Percentiles rank a stretch among this genome's conserved stretches.
Conservation (phyloP, 2,329 filamentous ascomycete species). For the Calonectria crousiana region DNA sequence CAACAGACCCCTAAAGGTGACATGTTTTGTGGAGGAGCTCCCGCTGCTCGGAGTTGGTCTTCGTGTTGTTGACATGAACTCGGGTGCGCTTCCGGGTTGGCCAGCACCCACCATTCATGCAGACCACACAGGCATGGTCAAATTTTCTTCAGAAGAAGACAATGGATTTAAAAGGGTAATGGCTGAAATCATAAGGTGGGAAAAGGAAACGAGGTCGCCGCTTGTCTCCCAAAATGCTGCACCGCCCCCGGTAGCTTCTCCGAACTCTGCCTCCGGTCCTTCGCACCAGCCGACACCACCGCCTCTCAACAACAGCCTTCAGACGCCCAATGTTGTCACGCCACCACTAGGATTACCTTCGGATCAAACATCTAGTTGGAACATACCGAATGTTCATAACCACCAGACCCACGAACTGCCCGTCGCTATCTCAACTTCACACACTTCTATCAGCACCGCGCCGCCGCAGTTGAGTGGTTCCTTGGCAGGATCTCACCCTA, state of each 20-base stretch:
- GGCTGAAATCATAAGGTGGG: slow-evolving; percentile 31
- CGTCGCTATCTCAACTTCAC: neutral
- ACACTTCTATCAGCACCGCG: neutral
- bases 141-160: slow-evolving; percentile 44
- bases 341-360: neutral
- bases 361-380: neutral
- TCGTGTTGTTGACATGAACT: slow-evolving; percentile 45
- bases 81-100: slow-evolving; percentile 47
- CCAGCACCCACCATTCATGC: slow-evolving; percentile 43
- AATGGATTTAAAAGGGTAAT: slow-evolving; percentile 46
- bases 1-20: slow-evolving; percentile 38
- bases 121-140: slow-evolving; percentile 50
- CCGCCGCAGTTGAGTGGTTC: neutral
- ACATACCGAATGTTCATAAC: neutral
- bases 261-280: neutral
- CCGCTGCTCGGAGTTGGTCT: slow-evolving; percentile 37
- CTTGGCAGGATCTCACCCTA: neutral
- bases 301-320: neutral
- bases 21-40: slow-evolving; percentile 53
- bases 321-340: neutral
- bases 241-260: neutral
- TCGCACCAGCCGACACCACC: neutral
- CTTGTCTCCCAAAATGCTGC: neutral
- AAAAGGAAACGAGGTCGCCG: neutral
- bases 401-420: neutral